These are phyloP conservation scores for Trifolium dubium DNA, from an alignment of 306 rosid species.

Conservation along the genomic window DNA sequence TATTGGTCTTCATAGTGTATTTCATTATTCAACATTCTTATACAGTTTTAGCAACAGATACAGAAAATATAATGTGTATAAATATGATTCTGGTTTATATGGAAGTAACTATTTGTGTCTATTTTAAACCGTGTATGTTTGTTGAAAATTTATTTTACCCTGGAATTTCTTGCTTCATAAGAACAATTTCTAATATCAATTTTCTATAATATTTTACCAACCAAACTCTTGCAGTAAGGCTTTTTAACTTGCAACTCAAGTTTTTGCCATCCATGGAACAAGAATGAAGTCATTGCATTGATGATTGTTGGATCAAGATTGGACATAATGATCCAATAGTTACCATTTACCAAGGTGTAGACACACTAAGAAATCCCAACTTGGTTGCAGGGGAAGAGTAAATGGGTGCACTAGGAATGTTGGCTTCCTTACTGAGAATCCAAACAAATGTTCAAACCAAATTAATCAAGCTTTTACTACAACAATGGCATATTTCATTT, in stretches of 20 bases:
- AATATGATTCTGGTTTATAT: constrained; percentile 35
- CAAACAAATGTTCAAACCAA: neutral
- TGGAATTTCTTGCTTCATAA: neutral
- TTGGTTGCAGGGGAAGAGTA: neutral
- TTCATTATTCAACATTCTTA: neutral
- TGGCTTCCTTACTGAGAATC: neutral
- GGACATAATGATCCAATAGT: no score
- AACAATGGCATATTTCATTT: constrained; percentile 19
- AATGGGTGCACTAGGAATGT: neutral
- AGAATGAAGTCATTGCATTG: no score
- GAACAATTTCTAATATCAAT: neutral
- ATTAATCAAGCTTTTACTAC: constrained; percentile 17
- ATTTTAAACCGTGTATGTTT: neutral
- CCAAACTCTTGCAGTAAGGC: neutral
- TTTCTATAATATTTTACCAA: neutral
- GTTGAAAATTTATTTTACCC: constrained; percentile 1
- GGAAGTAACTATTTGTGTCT: constrained; percentile 18
- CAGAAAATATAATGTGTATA: constrained; percentile 21
- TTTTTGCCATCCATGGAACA: neutral
- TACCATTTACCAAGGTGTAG: no score
- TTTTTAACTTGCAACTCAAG: neutral
- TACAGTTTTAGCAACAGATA: constrained; percentile 17
- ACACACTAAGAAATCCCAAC: neutral
- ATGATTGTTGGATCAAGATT: no score
- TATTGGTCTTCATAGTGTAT: neutral